A percentile compares a stretch with the other conserved stretches of the same genome.
Evolutionary conservation across 352 stramenopile species (phyloP).

Genomic region (Paralagenidium karlingii): DNA sequence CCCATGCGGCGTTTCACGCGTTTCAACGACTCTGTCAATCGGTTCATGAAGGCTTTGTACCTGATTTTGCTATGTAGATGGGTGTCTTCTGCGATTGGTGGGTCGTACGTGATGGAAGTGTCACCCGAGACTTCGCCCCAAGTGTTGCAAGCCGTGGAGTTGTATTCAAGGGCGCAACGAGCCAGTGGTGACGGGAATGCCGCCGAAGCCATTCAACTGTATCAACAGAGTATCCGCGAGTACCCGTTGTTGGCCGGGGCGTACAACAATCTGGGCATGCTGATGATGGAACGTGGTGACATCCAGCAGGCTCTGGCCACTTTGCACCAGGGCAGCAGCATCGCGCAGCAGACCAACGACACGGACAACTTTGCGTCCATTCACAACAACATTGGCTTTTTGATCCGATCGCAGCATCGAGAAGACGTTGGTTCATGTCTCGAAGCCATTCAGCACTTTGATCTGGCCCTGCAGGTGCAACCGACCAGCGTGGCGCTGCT

Average conservation of each 20-base stretch:
- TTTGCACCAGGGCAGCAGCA: constrained; percentile 21
- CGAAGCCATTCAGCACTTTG: constrained; percentile 44
- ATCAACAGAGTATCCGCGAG: constrained; percentile 26
- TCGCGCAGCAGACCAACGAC: constrained; percentile 20
- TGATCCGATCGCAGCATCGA: constrained; percentile 16
- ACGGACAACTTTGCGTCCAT: constrained; percentile 24
- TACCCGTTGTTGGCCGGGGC: constrained; percentile 32
- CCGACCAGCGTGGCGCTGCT: constrained; percentile 28
- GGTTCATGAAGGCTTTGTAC: no score
- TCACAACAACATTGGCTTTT: constrained; percentile 64
- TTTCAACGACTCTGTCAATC: no score
- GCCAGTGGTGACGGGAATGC: constrained; percentile 3
- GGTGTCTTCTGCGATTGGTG: no score
- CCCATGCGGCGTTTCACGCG: no score
- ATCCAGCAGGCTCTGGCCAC: constrained; percentile 18
- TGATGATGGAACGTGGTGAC: constrained; percentile 18
- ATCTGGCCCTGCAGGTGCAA: constrained; percentile 21
- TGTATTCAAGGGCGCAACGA: constrained; percentile 1
- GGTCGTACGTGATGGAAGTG: no score
- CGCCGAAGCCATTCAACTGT: constrained; percentile 14
- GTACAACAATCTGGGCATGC: constrained; percentile 75
- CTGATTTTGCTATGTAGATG: no score
- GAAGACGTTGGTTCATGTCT: constrained; percentile 22
- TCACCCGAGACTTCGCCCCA: no score
- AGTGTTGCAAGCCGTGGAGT: constrained; percentile 1